Evolutionary conservation across 2,329 filamentous ascomycete genomes (phyloP).

Genomic region (Cytospora schulzeri): DNA sequence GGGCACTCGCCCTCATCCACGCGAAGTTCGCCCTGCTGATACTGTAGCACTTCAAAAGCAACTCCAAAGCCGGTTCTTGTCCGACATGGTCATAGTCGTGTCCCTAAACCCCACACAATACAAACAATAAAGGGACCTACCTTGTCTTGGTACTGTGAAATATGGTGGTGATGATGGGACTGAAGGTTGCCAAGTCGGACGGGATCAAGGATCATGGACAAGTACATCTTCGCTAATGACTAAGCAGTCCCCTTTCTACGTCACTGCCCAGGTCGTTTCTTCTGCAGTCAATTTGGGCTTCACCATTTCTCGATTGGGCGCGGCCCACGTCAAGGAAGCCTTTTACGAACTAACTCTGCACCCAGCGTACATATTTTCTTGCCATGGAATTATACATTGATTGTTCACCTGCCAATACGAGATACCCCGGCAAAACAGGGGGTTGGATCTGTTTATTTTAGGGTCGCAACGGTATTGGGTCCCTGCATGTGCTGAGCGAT

Average conservation of each 20-base stretch:
- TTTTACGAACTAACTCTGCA: no score
- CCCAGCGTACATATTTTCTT: neutral
- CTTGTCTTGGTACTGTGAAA: no score
- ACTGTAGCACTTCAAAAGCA: neutral
- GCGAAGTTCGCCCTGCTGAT: neutral
- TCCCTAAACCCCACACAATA: neutral
- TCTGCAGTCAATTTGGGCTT: no score
- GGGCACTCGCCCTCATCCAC: neutral
- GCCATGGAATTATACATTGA: neutral
- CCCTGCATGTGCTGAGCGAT: neutral
- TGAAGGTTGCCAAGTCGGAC: neutral
- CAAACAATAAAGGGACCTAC: neutral
- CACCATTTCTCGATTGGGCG: no score
- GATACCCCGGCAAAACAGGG: neutral
- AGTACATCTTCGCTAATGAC: neutral
- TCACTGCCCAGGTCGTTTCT: no score
- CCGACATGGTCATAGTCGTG: neutral
- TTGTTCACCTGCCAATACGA: neutral
- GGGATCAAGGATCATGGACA: no score
- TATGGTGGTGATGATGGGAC: neutral
- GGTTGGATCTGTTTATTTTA: neutral
- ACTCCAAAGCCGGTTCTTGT: neutral
- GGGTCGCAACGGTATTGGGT: neutral
- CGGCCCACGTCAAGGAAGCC: no score
- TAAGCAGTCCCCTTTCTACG: neutral